These are phyloP conservation scores for Xylaria flabelliformis DNA, from an alignment of 495 filamentous ascomycete species.

Conservation along the genomic window DNA sequence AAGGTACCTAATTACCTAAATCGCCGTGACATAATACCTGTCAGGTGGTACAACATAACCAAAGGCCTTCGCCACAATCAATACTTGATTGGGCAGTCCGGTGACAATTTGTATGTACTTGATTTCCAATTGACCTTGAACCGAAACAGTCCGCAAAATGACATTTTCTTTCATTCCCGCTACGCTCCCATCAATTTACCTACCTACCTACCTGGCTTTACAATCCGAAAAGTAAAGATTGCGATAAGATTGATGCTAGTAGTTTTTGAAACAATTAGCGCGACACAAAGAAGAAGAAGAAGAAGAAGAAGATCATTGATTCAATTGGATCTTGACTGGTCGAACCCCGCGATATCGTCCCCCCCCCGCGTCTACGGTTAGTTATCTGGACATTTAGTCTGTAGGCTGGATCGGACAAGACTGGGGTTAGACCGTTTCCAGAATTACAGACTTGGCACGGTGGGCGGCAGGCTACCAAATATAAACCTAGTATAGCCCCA, in stretches of 20 bases:
- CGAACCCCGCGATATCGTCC: neutral
- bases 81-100: constrained; percentile 10
- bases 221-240: neutral
- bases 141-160: neutral
- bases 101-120: no score
- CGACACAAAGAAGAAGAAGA: neutral
- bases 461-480: constrained; percentile 9
- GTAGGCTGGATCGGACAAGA: neutral
- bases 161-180: neutral
- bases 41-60: constrained; percentile 11
- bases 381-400: no score
- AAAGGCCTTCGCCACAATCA: constrained; percentile 1
- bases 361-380: neutral
- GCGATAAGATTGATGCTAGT: neutral
- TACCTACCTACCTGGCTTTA: no score
- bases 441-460: constrained; percentile 21
- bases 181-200: neutral
- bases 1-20: constrained; percentile 8
- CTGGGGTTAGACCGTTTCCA: constrained; percentile 23
- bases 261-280: neutral
- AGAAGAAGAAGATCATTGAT: neutral
- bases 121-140: neutral
- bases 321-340: neutral
- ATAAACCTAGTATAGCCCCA: constrained; percentile 25
- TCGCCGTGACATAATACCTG: neutral